A percentile compares a stretch with the other conserved stretches of the same genome.
Conservation (phyloP, 1,139 yeast species). For the Ashbya aceris region DNA sequence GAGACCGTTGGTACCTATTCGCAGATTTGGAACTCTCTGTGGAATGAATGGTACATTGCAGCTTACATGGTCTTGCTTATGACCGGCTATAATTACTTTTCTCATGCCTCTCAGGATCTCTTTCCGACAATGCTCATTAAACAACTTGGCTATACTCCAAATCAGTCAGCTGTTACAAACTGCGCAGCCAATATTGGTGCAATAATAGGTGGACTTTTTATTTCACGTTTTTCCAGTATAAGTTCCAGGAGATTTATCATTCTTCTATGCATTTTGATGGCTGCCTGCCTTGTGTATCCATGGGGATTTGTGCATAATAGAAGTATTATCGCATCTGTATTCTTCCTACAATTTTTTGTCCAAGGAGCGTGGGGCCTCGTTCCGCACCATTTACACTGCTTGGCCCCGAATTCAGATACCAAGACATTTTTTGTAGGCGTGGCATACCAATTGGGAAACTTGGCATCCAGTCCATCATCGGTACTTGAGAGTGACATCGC, state of each 20-base stretch:
- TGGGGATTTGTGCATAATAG: constrained; percentile 54
- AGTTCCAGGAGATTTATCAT: constrained; percentile 53
- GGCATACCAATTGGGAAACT: constrained; percentile 75
- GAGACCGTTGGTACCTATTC: constrained; percentile 14
- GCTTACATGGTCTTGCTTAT: constrained; percentile 46
- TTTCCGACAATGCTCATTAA: constrained; percentile 54
- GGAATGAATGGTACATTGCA: constrained; percentile 34
- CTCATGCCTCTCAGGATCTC: constrained; percentile 69
- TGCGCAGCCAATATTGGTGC: constrained; percentile 68
- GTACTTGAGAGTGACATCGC: constrained; percentile 76
- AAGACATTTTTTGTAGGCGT: constrained; percentile 58
- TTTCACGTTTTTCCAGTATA: constrained; percentile 54
- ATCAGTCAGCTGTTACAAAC: constrained; percentile 57
- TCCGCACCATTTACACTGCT: constrained; percentile 68
- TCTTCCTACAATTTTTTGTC: constrained; percentile 70
- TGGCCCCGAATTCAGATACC: constrained; percentile 65
- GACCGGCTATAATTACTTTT: constrained; percentile 61
- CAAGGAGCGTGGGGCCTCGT: constrained; percentile 88
- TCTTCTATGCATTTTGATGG: constrained; percentile 60
- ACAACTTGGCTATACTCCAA: constrained; percentile 41
- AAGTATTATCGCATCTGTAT: constrained; percentile 61
- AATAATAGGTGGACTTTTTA: constrained; percentile 49
- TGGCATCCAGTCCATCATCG: constrained; percentile 74
- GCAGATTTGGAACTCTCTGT: constrained; percentile 7
- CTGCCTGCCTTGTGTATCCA: constrained; percentile 57